Evolutionary conservation across 352 stramenopile genomes (phyloP).

Genomic region (Phytophthora megakarya): DNA sequence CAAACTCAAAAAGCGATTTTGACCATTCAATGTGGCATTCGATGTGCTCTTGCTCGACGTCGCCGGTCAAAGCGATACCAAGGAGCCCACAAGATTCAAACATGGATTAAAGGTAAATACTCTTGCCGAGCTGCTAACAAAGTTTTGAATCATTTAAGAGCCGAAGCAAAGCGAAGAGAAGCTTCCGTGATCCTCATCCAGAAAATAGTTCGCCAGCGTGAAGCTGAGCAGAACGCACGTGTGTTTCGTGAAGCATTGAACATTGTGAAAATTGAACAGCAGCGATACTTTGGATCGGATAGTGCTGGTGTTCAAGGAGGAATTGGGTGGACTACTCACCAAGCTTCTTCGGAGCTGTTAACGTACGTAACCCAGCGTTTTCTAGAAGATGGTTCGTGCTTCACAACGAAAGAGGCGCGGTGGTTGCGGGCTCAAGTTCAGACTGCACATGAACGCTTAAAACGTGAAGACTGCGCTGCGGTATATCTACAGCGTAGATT

Average conservation of each 20-base stretch:
- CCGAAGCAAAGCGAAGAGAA: constrained; percentile 35
- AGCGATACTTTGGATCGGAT: constrained; percentile 40
- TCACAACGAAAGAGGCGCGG: constrained; percentile 46
- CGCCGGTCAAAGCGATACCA: constrained; percentile 16
- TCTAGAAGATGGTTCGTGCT: constrained; percentile 28
- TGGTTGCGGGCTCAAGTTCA: constrained; percentile 51
- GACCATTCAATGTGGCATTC: constrained; percentile 50
- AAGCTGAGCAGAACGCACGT: constrained; percentile 39
- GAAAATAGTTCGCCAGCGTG: constrained; percentile 53
- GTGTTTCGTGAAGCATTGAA: constrained; percentile 50
- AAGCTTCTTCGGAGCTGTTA: constrained; percentile 48
- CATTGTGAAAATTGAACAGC: constrained; percentile 52
- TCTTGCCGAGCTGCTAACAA: constrained; percentile 28
- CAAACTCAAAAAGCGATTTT: constrained; percentile 32
- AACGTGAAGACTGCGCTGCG: constrained; percentile 44
- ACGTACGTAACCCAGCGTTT: constrained; percentile 57
- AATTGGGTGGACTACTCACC: constrained; percentile 27
- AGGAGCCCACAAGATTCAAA: constrained; percentile 41
- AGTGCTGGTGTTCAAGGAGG: not conserved
- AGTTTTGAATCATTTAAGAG: constrained; percentile 32
- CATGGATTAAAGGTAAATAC: constrained; percentile 34
- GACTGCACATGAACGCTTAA: constrained; percentile 37
- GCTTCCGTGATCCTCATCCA: constrained; percentile 61
- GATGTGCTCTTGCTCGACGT: constrained; percentile 40
- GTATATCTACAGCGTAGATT: constrained; percentile 63